phyloP scores from a whole-genome alignment of 2,329 filamentous ascomycete species.

The Raffaelea ambrosiae region DNA sequence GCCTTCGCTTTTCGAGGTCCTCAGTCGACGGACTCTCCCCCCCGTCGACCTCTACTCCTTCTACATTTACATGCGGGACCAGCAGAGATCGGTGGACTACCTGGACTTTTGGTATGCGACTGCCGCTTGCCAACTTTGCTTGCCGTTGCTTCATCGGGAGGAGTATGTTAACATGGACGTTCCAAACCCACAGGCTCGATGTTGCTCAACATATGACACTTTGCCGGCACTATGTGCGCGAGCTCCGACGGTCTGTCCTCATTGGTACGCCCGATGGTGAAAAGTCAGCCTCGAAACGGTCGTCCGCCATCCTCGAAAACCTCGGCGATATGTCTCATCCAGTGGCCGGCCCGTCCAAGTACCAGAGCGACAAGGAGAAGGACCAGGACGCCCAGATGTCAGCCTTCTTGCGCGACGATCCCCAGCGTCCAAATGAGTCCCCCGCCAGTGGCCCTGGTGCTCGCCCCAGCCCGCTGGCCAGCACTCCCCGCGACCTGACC shows the following conservation, averaged over 20 bases:
- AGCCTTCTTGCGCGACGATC: conserved; percentile 69
- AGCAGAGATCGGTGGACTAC: conserved; percentile 96
- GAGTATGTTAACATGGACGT: too few species aligned
- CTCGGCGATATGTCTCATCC: conserved; percentile 58
- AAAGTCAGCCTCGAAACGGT: conserved; percentile 68
- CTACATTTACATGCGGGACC: conserved; percentile 99
- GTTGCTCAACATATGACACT: conserved; percentile 98
- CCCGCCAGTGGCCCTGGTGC: conserved; percentile 33
- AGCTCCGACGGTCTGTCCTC: conserved; percentile 85
- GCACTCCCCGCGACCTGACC: conserved; percentile 51
- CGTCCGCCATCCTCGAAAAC: conserved; percentile 68
- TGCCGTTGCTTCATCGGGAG: not conserved
- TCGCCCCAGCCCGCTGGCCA: conserved; percentile 40
- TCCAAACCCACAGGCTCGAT: conserved; percentile 82
- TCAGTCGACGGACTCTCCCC: conserved; percentile 87
- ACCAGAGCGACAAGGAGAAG: conserved; percentile 60
- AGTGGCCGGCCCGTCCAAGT: conserved; percentile 53
- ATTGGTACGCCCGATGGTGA: conserved; percentile 88
- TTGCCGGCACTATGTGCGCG: conserved; percentile 92
- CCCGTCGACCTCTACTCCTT: conserved; percentile 97
- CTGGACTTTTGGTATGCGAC: conserved; percentile 83
- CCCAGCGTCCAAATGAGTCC: conserved; percentile 45
- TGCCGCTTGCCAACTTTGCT: not conserved
- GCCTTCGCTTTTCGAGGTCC: conserved; percentile 89
- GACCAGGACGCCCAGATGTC: conserved; percentile 86